Conservation (phyloP, 192 early-diverging fungal species). For the Pilobolus umbonatus region DNA sequence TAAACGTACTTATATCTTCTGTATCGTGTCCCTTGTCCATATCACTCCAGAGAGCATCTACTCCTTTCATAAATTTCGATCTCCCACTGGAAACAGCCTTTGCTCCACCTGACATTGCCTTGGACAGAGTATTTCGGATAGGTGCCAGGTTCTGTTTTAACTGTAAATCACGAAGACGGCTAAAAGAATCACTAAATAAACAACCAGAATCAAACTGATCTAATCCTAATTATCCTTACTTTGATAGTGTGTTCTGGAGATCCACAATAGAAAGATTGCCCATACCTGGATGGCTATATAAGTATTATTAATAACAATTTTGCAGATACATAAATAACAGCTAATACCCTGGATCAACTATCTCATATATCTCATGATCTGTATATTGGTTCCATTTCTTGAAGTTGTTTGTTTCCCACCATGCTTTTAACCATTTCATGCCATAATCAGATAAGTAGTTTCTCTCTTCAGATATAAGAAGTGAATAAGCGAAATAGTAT, state of each 20-base stretch:
- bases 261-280: slow-evolving; percentile 45
- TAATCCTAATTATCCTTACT: slow-evolving; percentile 29
- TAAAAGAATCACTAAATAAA: slow-evolving; percentile 6
- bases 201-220: neutral
- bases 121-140: slow-evolving; percentile 41
- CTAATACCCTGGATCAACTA: slow-evolving; percentile 47
- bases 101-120: slow-evolving; percentile 45
- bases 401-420: slow-evolving; percentile 65
- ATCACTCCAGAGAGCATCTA: slow-evolving; percentile 35
- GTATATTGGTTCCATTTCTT: slow-evolving; percentile 59
- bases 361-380: slow-evolving; percentile 53
- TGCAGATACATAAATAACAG: neutral
- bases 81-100: slow-evolving; percentile 39
- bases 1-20: too few species aligned
- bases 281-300: slow-evolving; percentile 41
- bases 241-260: slow-evolving; percentile 46
- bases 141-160: slow-evolving; percentile 45
- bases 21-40: slow-evolving; percentile 7
- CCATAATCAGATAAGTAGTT: slow-evolving; percentile 67
- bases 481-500: neutral
- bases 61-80: slow-evolving; percentile 19
- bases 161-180: slow-evolving; percentile 46
- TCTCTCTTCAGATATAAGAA: slow-evolving; percentile 23
- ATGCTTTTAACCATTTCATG: slow-evolving; percentile 54
- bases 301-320: neutral